These are phyloP conservation scores for Phytophthora sansomeana DNA, from an alignment of 352 stramenopile genomes.

Conservation along the genomic window DNA sequence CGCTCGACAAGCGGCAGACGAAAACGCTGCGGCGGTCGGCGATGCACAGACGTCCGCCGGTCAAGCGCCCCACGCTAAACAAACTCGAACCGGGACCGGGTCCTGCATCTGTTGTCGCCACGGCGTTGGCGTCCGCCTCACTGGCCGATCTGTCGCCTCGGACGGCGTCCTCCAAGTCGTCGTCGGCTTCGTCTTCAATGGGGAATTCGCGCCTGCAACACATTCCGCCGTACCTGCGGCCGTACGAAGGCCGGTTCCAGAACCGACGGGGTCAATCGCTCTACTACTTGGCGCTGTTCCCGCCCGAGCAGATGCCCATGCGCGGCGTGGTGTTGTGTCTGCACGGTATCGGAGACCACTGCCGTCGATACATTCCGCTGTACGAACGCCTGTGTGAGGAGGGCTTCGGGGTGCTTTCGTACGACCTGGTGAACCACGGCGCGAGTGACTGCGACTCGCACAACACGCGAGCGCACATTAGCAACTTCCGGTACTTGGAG, in stretches of 20 bases:
- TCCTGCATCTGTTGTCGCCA: slow-evolving; percentile 28
- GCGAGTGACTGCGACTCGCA: slow-evolving; percentile 46
- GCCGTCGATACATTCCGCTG: slow-evolving; percentile 51
- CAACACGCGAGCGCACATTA: slow-evolving; percentile 38
- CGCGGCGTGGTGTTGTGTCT: slow-evolving; percentile 60
- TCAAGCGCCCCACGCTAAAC: slow-evolving; percentile 10
- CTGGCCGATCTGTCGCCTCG: slow-evolving; percentile 16
- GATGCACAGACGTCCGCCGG: slow-evolving; percentile 8
- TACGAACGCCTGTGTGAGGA: slow-evolving; percentile 52
- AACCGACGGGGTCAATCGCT: slow-evolving; percentile 52
- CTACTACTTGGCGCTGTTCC: slow-evolving; percentile 60
- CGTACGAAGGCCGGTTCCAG: slow-evolving; percentile 49
- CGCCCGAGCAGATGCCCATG: slow-evolving; percentile 37
- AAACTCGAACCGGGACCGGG: slow-evolving; percentile 21
- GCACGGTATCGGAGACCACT: slow-evolving; percentile 65
- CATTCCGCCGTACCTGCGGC: slow-evolving; percentile 33
- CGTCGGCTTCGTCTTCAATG: slow-evolving; percentile 28
- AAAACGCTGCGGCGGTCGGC: slow-evolving; percentile 7
- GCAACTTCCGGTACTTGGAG: slow-evolving; percentile 41
- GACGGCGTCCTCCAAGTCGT: slow-evolving; percentile 21
- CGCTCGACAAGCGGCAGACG: slow-evolving; percentile 12
- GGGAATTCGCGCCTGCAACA: slow-evolving; percentile 10
- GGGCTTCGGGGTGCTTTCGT: slow-evolving; percentile 59
- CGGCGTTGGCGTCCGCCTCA: slow-evolving; percentile 32
- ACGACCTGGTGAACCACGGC: slow-evolving; percentile 63